A percentile compares a stretch with the other conserved stretches of the same genome.
Evolutionary conservation across 179 eudicot species (phyloP).

Genomic region (Gypsophila paniculata): DNA sequence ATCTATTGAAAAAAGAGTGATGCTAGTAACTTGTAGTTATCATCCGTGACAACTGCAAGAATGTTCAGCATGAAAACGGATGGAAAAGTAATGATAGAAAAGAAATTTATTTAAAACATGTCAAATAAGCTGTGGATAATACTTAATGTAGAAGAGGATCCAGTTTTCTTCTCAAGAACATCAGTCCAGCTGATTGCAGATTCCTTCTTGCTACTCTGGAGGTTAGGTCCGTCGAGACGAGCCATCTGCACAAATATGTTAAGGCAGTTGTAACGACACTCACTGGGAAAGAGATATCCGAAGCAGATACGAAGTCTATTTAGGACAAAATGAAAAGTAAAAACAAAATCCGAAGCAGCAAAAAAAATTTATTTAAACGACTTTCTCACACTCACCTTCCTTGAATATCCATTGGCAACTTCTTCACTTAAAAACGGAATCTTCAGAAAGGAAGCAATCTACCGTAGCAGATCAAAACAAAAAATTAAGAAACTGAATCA

Average conservation of each 20-base stretch:
- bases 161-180: conserved; percentile 53
- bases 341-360: not conserved
- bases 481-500: not conserved
- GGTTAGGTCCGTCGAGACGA: conserved; percentile 65
- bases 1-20: too few relatives aligned
- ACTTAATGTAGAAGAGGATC: conserved; percentile 44
- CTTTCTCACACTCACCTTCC: conserved; percentile 50
- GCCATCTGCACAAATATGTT: conserved; percentile 57
- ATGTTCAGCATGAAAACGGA: not conserved
- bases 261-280: not conserved
- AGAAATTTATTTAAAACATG: not conserved
- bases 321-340: not conserved
- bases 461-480: conserved; percentile 4
- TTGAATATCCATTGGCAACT: conserved; percentile 51
- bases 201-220: conserved; percentile 55
- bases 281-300: not conserved
- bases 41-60: conserved; percentile 15
- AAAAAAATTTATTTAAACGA: not conserved
- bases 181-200: conserved; percentile 69
- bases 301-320: conserved; percentile 1
- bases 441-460: conserved; percentile 87
- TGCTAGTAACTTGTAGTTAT: not conserved
- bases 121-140: conserved; percentile 13
- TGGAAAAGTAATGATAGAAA: not conserved
- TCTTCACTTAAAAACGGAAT: conserved; percentile 77